Evolutionary conservation across 805 yeast species (phyloP).

Genomic region (Saitoella complicata): DNA sequence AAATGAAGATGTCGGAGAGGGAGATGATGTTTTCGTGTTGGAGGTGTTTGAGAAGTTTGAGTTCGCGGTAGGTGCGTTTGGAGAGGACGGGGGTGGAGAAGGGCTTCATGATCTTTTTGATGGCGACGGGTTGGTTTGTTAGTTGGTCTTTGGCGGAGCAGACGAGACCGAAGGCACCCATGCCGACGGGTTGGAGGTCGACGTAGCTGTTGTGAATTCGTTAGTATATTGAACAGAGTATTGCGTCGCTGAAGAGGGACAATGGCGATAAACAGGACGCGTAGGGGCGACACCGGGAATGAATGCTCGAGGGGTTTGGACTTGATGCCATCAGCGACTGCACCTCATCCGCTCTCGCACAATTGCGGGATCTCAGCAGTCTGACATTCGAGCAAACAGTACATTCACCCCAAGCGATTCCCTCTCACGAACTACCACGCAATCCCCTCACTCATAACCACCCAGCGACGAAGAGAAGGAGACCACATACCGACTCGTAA

Average conservation of each 20-base stretch:
- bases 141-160: slow-evolving; percentile 90
- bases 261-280: background rate
- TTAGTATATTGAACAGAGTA: background rate
- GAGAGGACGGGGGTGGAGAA: slow-evolving; percentile 89
- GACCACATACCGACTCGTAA: slow-evolving; percentile 34
- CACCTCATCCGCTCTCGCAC: too few relatives aligned
- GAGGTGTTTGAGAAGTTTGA: slow-evolving; percentile 80
- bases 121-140: slow-evolving; percentile 87
- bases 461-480: slow-evolving; percentile 12
- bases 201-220: slow-evolving; percentile 40
- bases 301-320: too few relatives aligned
- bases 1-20: slow-evolving; percentile 79
- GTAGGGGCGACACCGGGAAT: too few relatives aligned
- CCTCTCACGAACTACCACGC: too few relatives aligned
- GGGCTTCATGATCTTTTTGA: slow-evolving; percentile 95
- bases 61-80: slow-evolving; percentile 89
- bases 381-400: too few relatives aligned
- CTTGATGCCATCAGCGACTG: too few relatives aligned
- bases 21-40: slow-evolving; percentile 83
- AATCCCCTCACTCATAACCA: background rate
- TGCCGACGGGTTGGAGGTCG: slow-evolving; percentile 92
- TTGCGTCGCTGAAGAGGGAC: background rate
- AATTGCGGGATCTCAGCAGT: too few relatives aligned
- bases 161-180: slow-evolving; percentile 98
- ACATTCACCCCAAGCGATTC: too few relatives aligned